Conservation (phyloP, 257 asterid genomes). For the Gentiana macrophylla region DNA sequence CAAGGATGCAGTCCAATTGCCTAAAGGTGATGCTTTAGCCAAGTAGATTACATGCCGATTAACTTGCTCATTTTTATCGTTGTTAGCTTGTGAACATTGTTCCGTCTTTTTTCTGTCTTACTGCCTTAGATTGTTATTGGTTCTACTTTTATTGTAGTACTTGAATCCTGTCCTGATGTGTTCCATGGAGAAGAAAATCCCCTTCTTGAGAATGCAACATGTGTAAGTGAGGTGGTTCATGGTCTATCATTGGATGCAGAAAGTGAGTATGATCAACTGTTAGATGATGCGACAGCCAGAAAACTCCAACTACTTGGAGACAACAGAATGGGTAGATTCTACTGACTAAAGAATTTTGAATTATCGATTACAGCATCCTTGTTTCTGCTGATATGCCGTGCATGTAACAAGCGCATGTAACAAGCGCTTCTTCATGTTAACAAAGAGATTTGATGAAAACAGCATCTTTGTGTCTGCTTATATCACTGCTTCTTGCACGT, state of each 20-base stretch:
- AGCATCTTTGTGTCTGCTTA: background rate
- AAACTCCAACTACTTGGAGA: conserved; percentile 10
- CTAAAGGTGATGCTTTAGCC: conserved; percentile 22
- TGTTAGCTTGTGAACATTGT: too few species aligned
- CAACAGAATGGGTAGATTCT: conserved; percentile 4
- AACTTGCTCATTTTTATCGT: too few species aligned
- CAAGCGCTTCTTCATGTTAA: background rate
- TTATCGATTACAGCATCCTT: too few species aligned
- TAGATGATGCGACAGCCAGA: conserved; percentile 18
- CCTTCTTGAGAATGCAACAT: conserved; percentile 4
- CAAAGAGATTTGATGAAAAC: conserved; percentile 11
- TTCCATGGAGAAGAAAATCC: conserved; percentile 4
- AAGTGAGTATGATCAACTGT: conserved; percentile 12
- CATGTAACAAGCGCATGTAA: too few species aligned
- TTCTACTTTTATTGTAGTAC: background rate
- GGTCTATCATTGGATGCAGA: conserved; percentile 20
- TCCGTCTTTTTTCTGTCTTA: too few species aligned
- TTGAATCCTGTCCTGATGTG: conserved; percentile 10
- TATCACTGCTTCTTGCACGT: conserved; percentile 5
- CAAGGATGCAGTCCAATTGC: conserved; percentile 10
- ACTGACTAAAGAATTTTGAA: too few species aligned
- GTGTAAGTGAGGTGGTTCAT: conserved; percentile 19
- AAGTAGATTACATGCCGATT: too few species aligned
- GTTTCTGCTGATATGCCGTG: too few species aligned
- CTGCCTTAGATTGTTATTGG: too few species aligned